These are phyloP conservation scores for Monosporascus cannonballus DNA, from an alignment of 2,329 filamentous ascomycete genomes.

Conservation along the genomic window DNA sequence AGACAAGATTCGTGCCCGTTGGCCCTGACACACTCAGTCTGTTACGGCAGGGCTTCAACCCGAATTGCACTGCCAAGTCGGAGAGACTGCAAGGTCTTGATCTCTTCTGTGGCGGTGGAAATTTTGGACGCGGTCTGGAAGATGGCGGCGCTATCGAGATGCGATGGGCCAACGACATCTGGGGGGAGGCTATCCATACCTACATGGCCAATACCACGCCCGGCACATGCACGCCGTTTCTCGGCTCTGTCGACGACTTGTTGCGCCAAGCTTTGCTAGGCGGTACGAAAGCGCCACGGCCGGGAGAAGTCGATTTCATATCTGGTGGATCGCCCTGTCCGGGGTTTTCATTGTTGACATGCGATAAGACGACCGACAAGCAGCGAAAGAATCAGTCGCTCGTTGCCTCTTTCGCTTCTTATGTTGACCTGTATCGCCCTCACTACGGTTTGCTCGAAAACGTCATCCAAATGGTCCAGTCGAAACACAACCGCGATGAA, in stretches of 20 bases:
- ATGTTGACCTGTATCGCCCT: conserved; percentile 68
- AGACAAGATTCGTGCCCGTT: conserved; percentile 28
- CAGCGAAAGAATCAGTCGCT: conserved; percentile 69
- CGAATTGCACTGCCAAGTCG: conserved; percentile 19
- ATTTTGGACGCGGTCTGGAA: conserved; percentile 70
- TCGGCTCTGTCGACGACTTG: conserved; percentile 68
- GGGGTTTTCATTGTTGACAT: conserved; percentile 64
- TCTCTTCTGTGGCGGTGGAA: conserved; percentile 73
- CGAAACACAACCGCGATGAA: conserved; percentile 38
- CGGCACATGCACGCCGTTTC: conserved; percentile 46
- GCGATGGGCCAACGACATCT: conserved; percentile 63
- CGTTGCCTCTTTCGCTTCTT: conserved; percentile 69
- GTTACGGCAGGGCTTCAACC: conserved; percentile 52
- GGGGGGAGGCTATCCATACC: conserved; percentile 58
- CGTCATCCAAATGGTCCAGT: conserved; percentile 58
- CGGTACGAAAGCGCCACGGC: conserved; percentile 40
- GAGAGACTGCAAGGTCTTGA: conserved; percentile 55
- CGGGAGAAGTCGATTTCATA: conserved; percentile 63
- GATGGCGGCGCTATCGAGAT: conserved; percentile 62
- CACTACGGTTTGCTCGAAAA: conserved; percentile 76
- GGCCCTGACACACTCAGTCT: conserved; percentile 16
- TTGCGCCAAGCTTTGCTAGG: conserved; percentile 51
- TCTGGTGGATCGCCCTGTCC: conserved; percentile 72
- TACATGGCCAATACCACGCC: conserved; percentile 60
- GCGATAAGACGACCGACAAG: conserved; percentile 42